Base-by-base conservation (phyloP, 106 monocot genomes). In the Dendrobium huoshanense region DNA sequence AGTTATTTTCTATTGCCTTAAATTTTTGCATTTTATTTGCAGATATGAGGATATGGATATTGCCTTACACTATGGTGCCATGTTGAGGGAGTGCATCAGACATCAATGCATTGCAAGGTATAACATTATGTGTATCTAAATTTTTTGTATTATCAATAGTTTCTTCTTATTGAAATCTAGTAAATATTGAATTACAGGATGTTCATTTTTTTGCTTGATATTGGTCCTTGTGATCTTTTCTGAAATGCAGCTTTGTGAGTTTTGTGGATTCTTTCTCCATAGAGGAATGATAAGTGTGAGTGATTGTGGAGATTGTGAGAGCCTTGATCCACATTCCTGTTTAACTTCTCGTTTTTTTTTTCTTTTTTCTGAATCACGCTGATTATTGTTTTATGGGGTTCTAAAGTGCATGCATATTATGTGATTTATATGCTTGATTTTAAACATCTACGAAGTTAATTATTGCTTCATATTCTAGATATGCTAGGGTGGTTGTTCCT, bases 61-160 rank as follows among this genome's bases (percentile, higher is more conserved):
- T 72, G 95, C 95, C 41, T 81, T 95, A 78, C 95, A 95, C 81
- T 95, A 93, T 83, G 92, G 92, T 51, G 79, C 87, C 61, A 92
- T 95, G 89, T 82, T 95, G 77, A 91, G 95, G 74, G 95, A 95
- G 67, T 95, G 95, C 80, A 95, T 95, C 82, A 92, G 95, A n/a
- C 95, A 95, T 88, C 95, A 95, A 84, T 84, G 89, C 83, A 87
- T 93, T 83, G 95, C 95, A 85, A 95, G 91, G 95, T 95, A 87
- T 70, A 33, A 70, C 51, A 51, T 51, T 51, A 51, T 3, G 5
- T 70, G 33, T 7, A 31, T 31, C 33, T n/a, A 70, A 70, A 15
- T 33, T 70, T 20, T 15, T 4, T 2, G 37, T 31, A 33, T 13
- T 31, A 25, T 2, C 10, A 70, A 4, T 37, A 33, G 2, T 4